Evolutionary conservation across 129 eudicot species (phyloP), one percentile per base, ranked within the genome.

Genomic region (Rutidosis leptorrhynchoides): DNA sequence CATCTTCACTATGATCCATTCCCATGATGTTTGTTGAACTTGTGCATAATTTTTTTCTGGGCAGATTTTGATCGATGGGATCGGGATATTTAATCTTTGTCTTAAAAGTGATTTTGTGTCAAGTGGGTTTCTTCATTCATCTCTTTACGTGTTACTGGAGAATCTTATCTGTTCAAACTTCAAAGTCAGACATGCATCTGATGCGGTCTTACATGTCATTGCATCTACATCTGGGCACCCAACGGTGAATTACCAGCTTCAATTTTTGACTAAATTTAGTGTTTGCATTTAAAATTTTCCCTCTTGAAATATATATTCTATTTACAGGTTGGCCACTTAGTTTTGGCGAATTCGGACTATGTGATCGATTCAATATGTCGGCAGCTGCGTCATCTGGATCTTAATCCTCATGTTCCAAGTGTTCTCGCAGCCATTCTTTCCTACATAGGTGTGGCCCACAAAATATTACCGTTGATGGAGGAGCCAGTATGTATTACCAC

Each of bases 271-370:
- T 71, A 28, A n/a, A 46, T 33, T 60, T 30, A 63, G 26, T 22
- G 19, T 33, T 5, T 23, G n/a, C 51, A 32, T 23, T 29, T 62
- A 35, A 52, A 22, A 62, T 30, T 72, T 4, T 25, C 25, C 29
- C 62, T 68, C 60, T 54, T 40, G 25, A 28, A 56, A 16, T 25
- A 15, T 67, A 6, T n/a, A 55, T 70, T 35, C 48, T 23, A 46
- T 35, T 76, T 80, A 45, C 95, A 93, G 98, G 98, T 93, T 37
- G 98, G 98, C 43, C 91, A 88, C 85, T 80, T 93, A 63, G 96
- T 93, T 63, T 65, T 93, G 65, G 87, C 78, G 74, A 93, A 93
- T 85, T 80, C 98, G 29, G 98, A 93, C 77, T 93, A 93, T 56
- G 81, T 93, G 21, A 88, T 93, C 27, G 98, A 93, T 75, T 84